phyloP scores from a whole-genome alignment of 371 early-diverging fungal species.

The Blakeslea trispora region DNA sequence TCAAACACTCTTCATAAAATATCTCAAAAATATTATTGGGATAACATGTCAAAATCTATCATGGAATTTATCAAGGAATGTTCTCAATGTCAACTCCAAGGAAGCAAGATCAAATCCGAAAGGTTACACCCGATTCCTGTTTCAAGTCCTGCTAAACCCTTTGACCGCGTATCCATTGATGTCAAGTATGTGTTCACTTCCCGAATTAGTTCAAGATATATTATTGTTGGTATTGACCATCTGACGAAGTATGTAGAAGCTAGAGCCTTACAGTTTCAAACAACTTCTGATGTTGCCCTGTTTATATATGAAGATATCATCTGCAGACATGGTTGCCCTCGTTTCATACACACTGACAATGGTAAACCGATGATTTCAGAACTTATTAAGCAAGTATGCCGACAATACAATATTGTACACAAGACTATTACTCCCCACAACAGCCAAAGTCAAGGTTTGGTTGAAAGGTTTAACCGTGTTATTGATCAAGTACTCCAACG shows the following conservation, averaged over 20 bases:
- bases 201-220: constrained; percentile 2
- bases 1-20: background rate
- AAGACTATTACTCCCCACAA: constrained; percentile 1
- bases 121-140: constrained; percentile 1
- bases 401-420: background rate
- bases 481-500: constrained; percentile 1
- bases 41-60: background rate
- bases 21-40: constrained; percentile 1
- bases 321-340: constrained; percentile 6
- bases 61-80: constrained; percentile 3
- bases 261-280: background rate
- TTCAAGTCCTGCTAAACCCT: background rate
- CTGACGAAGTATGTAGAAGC: constrained; percentile 9
- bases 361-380: constrained; percentile 7
- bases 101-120: background rate
- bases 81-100: background rate
- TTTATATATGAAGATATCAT: constrained; percentile 11
- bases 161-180: background rate
- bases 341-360: constrained; percentile 1
- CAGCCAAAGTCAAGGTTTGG: background rate
- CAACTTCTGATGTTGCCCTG: background rate
- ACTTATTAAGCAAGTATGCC: background rate
- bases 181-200: constrained; percentile 1
- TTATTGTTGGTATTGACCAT: constrained; percentile 8
- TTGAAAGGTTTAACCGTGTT: constrained; percentile 4